phyloP scores from a whole-genome alignment of 768 basidiomycete species.

The Suillus ampliporus region DNA sequence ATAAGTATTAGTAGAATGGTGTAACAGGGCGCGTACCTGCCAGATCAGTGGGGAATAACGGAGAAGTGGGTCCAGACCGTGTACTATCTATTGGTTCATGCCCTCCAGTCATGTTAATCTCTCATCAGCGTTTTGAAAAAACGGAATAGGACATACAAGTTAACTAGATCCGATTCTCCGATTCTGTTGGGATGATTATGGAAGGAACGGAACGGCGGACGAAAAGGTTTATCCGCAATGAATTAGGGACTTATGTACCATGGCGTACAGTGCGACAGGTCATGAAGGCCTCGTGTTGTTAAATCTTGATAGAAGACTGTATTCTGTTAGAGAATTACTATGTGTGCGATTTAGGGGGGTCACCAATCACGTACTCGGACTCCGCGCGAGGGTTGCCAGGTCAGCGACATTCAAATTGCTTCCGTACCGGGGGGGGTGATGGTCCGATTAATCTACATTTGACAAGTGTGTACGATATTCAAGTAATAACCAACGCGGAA shows the following conservation, averaged over 20 bases:
- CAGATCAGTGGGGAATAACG: not conserved
- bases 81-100: too few species aligned
- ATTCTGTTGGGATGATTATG: not conserved
- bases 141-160: not conserved
- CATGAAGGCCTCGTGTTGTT: constrained; percentile 7
- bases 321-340: not conserved
- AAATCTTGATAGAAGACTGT: not conserved
- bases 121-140: not conserved
- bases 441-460: not conserved
- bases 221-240: constrained; percentile 2
- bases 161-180: not conserved
- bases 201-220: constrained; percentile 1
- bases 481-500: constrained; percentile 3
- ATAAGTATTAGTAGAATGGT: not conserved
- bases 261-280: not conserved
- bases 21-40: not conserved
- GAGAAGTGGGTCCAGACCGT: not conserved
- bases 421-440: constrained; percentile 8
- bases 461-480: too few species aligned
- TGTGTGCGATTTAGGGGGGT: not conserved
- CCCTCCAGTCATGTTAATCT: not conserved
- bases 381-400: not conserved
- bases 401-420: not conserved
- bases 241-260: not conserved
- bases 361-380: not conserved